Conservation (phyloP, 345 rosid genomes). For the Citrus trifoliata region DNA sequence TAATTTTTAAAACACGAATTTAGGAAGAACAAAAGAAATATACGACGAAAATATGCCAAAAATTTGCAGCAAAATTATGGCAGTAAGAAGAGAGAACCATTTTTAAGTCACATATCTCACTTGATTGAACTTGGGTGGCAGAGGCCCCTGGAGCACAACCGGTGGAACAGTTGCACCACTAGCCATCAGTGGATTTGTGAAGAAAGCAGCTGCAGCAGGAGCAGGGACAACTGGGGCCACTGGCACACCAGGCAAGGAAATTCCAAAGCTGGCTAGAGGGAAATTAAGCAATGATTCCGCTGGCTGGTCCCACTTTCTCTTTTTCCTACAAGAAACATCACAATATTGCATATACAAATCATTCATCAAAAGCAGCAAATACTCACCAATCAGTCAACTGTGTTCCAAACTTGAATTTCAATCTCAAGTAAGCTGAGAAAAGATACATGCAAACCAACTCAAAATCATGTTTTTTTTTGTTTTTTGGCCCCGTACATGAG, state of each 20-base stretch:
- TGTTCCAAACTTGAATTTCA: background rate
- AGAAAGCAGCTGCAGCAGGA: conserved; percentile 7
- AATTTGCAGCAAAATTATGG: background rate
- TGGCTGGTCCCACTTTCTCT: conserved; percentile 96
- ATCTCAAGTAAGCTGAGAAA: background rate
- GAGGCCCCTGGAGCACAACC: conserved; percentile 30
- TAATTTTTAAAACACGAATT: background rate
- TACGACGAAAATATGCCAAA: background rate
- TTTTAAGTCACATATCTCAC: conserved; percentile 26
- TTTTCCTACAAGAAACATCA: conserved; percentile 50
- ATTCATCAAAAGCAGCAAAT: background rate
- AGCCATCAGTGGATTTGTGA: conserved; percentile 30
- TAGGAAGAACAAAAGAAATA: background rate
- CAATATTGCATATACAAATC: background rate
- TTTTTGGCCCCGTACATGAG: too few relatives aligned
- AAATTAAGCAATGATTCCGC: conserved; percentile 53
- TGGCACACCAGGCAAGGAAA: conserved; percentile 22
- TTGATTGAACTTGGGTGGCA: conserved; percentile 38
- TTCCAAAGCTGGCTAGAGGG: conserved; percentile 37
- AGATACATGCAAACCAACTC: too few relatives aligned
- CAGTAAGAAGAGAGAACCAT: background rate
- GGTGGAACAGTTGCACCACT: conserved; percentile 18
- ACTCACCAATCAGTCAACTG: background rate
- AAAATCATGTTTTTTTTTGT: too few relatives aligned
- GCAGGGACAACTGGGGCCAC: conserved; percentile 24